phyloP scores from a whole-genome alignment of 331 rosid species.

The Malus hybrid region DNA sequence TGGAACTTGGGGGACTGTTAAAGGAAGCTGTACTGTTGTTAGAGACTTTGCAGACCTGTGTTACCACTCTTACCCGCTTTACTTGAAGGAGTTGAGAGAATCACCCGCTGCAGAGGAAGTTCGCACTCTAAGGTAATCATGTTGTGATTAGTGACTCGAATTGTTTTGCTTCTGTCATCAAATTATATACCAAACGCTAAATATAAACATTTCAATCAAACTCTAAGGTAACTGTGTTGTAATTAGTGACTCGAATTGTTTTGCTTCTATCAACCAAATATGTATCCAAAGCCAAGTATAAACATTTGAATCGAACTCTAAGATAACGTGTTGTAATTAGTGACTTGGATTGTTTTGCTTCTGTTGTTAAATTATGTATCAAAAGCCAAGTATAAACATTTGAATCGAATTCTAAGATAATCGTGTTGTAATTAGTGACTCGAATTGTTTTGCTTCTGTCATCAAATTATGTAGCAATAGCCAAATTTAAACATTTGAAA shows the following conservation, averaged over 20 bases:
- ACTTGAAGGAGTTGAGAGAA: slow-evolving; percentile 64
- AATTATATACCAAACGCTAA: too few relatives aligned
- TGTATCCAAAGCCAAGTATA: not conserved
- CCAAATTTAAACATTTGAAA: not conserved
- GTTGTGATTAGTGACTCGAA: not conserved
- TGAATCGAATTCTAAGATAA: too few relatives aligned
- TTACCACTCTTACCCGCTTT: slow-evolving; percentile 62
- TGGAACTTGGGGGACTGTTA: slow-evolving; percentile 79
- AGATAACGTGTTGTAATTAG: too few relatives aligned
- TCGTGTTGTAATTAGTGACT: too few relatives aligned
- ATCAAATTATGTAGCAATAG: too few relatives aligned
- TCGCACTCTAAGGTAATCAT: slow-evolving; percentile 49
- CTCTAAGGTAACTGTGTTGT: too few relatives aligned
- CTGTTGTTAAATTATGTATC: not conserved
- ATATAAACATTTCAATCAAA: too few relatives aligned
- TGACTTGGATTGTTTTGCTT: too few relatives aligned
- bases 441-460: too few relatives aligned
- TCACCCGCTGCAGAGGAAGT: slow-evolving; percentile 43
- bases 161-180: too few relatives aligned
- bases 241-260: too few relatives aligned
- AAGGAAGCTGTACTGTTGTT: slow-evolving; percentile 81
- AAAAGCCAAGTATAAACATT: not conserved
- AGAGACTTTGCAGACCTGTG: slow-evolving; percentile 84
- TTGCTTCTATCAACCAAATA: not conserved
- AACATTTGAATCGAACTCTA: too few relatives aligned